Evolutionary conservation across 345 rosid species (phyloP).

Genomic region (Rhodamnia rubescens): DNA sequence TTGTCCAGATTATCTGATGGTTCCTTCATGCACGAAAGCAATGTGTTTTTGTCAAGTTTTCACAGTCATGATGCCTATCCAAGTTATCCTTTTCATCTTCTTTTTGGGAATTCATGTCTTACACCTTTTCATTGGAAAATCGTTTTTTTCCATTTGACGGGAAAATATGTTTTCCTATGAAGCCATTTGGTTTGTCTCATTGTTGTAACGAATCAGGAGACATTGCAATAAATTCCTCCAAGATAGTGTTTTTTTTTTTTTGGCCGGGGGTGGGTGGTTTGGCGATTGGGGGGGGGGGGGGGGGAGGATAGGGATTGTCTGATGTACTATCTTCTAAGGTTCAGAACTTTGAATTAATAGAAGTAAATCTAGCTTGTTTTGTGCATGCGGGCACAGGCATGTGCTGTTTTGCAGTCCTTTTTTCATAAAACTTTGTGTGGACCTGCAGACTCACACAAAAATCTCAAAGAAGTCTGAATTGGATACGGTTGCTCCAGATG

Average conservation of each 20-base stretch:
- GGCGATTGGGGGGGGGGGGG: no score
- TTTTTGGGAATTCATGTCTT: not conserved
- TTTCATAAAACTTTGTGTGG: not conserved
- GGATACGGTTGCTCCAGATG: constrained; percentile 25
- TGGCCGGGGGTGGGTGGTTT: no score
- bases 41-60: not conserved
- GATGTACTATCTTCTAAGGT: not conserved
- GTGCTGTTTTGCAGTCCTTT: not conserved
- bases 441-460: constrained; percentile 74
- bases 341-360: not conserved
- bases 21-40: not conserved
- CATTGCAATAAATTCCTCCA: not conserved
- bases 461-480: constrained; percentile 27
- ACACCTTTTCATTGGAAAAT: not conserved
- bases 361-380: not conserved
- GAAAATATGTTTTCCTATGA: not conserved
- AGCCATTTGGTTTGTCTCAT: not conserved
- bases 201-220: not conserved
- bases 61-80: not conserved
- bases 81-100: not conserved
- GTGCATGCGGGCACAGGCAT: not conserved
- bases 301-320: not conserved
- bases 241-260: not conserved
- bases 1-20: not conserved
- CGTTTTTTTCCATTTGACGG: not conserved